Base-by-base conservation (phyloP, 805 yeast species). In the Ogataea nakhonphanomensis region DNA sequence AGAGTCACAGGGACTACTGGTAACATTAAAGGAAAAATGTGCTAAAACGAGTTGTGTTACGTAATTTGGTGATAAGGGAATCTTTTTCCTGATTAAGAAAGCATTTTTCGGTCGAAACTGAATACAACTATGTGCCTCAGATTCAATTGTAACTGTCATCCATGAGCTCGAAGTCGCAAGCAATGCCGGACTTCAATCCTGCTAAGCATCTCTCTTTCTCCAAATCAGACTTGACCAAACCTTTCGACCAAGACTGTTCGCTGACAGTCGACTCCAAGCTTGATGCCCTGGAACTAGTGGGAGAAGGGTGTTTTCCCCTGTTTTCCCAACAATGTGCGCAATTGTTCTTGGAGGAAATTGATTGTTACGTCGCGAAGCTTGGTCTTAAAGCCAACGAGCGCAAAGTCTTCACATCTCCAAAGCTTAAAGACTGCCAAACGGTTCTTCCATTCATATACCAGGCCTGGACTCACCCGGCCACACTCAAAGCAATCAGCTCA, bases 381-480 rank as follows among this genome's bases (percentile, higher is more conserved):
- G 28, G 8, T 6, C 22, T 13, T 15, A 24, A n/a, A 7, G 25
- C 22, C 15, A 25, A 12, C 14, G 8, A 13, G 9, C 5, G 7
- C 2, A 7, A 21, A n/a, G 36, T 37, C 8, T 53, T 23, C 61
- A 48, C 46, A 47, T 54, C 70, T 44, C 52, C 70, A 46, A 33
- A 57, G 39, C 41, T 60, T 2, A 15, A 22, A 8, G 50, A 54
- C 15, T 54, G 61, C 30, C 26, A 35, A 38, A 23, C 49, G 56
- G n/a, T 32, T 2, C 56, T 76, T 9, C 81, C 79, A 0, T 78
- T 78, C 50, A 66, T 71, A 1, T 61, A 68, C 50, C 65, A 62
- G 13, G 82, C 82, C 9, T 74, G 80, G 78, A 69, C 69, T 5
- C 71, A 73, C 48, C 74, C 76, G 8, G 64, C 67, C 49, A 73